Evolutionary conservation across 139 green algal species (phyloP), one percentile per base, ranked within the genome.

Genomic region (Coelastrella sp.): DNA sequence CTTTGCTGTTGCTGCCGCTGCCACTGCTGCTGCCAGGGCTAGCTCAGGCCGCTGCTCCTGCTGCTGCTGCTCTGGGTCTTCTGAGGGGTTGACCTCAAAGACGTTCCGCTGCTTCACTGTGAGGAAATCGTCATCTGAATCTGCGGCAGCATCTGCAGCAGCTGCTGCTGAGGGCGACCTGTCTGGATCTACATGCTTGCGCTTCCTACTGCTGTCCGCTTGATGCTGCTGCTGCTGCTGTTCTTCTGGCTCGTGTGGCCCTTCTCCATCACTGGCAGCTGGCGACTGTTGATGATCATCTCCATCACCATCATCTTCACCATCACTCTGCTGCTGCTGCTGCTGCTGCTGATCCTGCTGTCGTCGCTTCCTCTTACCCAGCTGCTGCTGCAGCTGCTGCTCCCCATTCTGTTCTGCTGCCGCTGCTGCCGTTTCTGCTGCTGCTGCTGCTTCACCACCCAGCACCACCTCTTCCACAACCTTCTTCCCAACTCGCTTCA

Each of bases 91-190:
- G 12, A 90, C 90, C 10, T 90, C 91, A 87, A 95, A 95, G 63
- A 95, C 91, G 58, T 95, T 80, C 4, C 88, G 90, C 59, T 92
- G 89, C 91, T 93, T 93, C 8, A 96, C 80, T 8, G 90, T 84
- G 57, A 95, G n/a, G 68, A 96, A 94, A 57, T 95, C 93, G 11
- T 94, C 93, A 24, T 93, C 91, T 5, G 87, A 19, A 65, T 75
- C 90, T n/a, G 70, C 76, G 17, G 24, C 90, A 81, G 84, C 84
- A 78, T 12, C 75, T 61, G 68, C 78, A 66, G 35, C 82, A 49
- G 60, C 79, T 89, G 76, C 76, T 89, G 65, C 81, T 81, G 88
- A 19, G 76, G 25, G 24, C 85, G 22, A 60, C 73, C 63, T n/a
- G 4, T 78, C 27, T 35, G 27, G 27, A 7, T 84, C 74, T 20